Evolutionary conservation across 352 stramenopile species (phyloP).

Genomic region (Phytopythium sindhum): DNA sequence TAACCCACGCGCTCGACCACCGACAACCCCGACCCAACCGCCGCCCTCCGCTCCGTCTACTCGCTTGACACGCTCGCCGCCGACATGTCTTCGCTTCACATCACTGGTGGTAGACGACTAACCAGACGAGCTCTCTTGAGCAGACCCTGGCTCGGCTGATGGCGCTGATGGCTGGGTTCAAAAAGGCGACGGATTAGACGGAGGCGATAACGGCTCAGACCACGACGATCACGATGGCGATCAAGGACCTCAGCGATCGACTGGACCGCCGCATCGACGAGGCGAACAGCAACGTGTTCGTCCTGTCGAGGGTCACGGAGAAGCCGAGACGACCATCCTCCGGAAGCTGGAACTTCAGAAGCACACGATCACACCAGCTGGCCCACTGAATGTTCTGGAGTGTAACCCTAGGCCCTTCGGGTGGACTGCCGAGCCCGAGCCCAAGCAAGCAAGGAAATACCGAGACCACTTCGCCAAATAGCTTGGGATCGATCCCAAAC

Average conservation of each 20-base stretch:
- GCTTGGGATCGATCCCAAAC: background rate
- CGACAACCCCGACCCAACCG: background rate
- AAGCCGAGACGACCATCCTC: background rate
- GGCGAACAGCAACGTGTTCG: background rate
- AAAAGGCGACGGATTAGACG: background rate
- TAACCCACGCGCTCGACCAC: background rate
- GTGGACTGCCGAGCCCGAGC: background rate
- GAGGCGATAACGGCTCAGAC: background rate
- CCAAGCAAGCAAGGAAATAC: background rate
- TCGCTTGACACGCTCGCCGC: too few species aligned
- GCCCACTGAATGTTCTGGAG: too few species aligned
- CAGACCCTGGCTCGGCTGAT: background rate
- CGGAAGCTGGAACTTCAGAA: background rate
- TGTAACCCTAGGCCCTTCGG: background rate
- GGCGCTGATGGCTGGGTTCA: too few species aligned
- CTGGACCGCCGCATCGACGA: background rate
- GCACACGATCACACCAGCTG: background rate
- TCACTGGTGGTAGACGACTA: too few species aligned
- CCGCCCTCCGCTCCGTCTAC: background rate
- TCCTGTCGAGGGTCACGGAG: background rate
- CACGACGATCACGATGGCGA: background rate
- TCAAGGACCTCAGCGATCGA: background rate
- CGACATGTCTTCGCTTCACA: background rate
- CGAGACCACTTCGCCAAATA: background rate
- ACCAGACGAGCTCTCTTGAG: too few species aligned